Conservation (phyloP, 228 moss, liverwort and hornwort genomes). For the Sphagnum magellanicum region DNA sequence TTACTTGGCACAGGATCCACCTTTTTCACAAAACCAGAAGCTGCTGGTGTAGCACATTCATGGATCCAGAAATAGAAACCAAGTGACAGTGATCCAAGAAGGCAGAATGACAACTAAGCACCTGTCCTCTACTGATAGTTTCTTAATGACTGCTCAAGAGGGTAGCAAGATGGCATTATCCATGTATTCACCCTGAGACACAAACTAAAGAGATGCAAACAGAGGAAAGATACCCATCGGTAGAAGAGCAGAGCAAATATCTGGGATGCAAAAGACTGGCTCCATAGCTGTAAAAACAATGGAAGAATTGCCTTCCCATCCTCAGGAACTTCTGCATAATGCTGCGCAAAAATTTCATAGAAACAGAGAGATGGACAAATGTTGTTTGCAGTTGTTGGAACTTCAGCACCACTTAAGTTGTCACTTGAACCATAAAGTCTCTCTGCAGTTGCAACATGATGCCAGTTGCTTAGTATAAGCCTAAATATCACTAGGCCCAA, state of each 20-base stretch:
- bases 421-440: constrained; percentile 40
- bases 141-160: too few species aligned
- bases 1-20: too few species aligned
- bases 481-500: too few species aligned
- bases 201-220: not conserved
- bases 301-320: constrained; percentile 74
- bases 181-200: not conserved
- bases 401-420: constrained; percentile 5
- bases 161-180: too few species aligned
- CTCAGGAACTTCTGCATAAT: constrained; percentile 84
- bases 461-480: not conserved
- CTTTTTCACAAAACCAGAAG: too few species aligned
- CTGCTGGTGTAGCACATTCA: too few species aligned
- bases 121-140: too few species aligned
- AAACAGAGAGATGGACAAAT: constrained; percentile 56
- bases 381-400: constrained; percentile 30
- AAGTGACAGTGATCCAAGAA: too few species aligned
- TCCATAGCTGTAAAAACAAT: constrained; percentile 88
- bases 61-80: too few species aligned
- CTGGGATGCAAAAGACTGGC: constrained; percentile 90
- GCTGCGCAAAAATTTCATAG: constrained; percentile 93
- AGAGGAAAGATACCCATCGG: constrained; percentile 49
- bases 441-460: constrained; percentile 27
- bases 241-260: constrained; percentile 94
- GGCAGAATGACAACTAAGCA: too few species aligned